Evolutionary conservation across 345 rosid genomes (phyloP).

Genomic region (Eucalyptus sideroxylon): DNA sequence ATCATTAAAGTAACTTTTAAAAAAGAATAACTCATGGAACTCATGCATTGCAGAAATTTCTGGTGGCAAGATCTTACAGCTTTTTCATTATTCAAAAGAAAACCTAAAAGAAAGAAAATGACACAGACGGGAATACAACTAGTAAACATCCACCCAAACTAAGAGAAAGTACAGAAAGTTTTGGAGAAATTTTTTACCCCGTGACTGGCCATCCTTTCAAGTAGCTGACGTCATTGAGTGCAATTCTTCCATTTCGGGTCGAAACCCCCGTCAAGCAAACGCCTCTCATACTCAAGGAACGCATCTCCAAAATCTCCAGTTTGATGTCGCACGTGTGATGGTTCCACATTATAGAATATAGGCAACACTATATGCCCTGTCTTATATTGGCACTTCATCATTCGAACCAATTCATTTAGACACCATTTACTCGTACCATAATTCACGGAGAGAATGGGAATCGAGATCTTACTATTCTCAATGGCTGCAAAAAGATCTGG

Average conservation of each 20-base stretch:
- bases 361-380: too few relatives aligned
- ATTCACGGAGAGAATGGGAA: too few relatives aligned
- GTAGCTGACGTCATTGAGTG: neutral
- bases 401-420: too few relatives aligned
- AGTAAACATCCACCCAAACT: neutral
- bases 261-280: neutral
- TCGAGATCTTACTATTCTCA: too few relatives aligned
- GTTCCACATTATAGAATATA: neutral
- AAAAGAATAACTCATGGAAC: neutral
- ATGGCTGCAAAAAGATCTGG: too few relatives aligned
- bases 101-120: accelerated
- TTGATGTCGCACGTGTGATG: neutral
- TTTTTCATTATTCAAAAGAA: accelerated
- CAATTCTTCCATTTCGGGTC: neutral
- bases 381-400: too few relatives aligned
- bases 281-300: neutral
- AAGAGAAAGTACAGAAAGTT: neutral
- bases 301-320: accelerated
- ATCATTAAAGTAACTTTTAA: neutral
- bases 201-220: accelerated
- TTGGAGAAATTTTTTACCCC: neutral
- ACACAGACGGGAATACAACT: neutral
- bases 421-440: too few relatives aligned
- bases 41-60: neutral
- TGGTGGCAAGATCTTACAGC: neutral